phyloP scores from a whole-genome alignment of 192 early-diverging fungal species.

The Coemansia sp. region DNA sequence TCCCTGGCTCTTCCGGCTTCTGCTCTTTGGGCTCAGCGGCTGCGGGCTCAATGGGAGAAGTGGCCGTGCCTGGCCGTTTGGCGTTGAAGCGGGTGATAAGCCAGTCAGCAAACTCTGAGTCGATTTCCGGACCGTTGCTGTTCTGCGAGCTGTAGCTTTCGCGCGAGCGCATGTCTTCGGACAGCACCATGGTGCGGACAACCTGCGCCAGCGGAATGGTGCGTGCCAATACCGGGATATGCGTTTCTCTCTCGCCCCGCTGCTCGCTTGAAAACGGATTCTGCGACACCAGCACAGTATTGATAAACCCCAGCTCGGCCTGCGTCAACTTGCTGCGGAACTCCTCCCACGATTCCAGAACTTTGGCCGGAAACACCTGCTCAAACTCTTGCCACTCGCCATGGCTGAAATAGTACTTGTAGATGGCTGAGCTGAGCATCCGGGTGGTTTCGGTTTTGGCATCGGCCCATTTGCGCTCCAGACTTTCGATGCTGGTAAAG shows the following conservation, averaged over 20 bases:
- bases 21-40: background rate
- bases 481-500: slow-evolving; percentile 47
- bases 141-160: slow-evolving; percentile 42
- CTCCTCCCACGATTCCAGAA: slow-evolving; percentile 42
- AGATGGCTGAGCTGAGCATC: slow-evolving; percentile 52
- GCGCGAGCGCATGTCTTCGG: slow-evolving; percentile 41
- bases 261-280: slow-evolving; percentile 42
- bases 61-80: slow-evolving; percentile 14
- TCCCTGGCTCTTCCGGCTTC: background rate
- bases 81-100: slow-evolving; percentile 44
- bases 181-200: slow-evolving; percentile 39
- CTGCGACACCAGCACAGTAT: slow-evolving; percentile 46
- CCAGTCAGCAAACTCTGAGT: slow-evolving; percentile 50
- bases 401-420: slow-evolving; percentile 54
- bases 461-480: slow-evolving; percentile 48
- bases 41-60: slow-evolving; percentile 28
- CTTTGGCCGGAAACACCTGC: slow-evolving; percentile 44
- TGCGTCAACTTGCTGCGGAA: slow-evolving; percentile 37
- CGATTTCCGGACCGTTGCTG: slow-evolving; percentile 29
- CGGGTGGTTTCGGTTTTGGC: slow-evolving; percentile 45
- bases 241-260: slow-evolving; percentile 20
- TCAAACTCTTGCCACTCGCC: slow-evolving; percentile 51
- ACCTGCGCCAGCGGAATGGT: slow-evolving; percentile 45
- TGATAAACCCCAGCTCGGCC: slow-evolving; percentile 34
- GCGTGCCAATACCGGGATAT: slow-evolving; percentile 42